Evolutionary conservation across 2,329 filamentous ascomycete species (phyloP).

Genomic region (Diaporthe ampelina): DNA sequence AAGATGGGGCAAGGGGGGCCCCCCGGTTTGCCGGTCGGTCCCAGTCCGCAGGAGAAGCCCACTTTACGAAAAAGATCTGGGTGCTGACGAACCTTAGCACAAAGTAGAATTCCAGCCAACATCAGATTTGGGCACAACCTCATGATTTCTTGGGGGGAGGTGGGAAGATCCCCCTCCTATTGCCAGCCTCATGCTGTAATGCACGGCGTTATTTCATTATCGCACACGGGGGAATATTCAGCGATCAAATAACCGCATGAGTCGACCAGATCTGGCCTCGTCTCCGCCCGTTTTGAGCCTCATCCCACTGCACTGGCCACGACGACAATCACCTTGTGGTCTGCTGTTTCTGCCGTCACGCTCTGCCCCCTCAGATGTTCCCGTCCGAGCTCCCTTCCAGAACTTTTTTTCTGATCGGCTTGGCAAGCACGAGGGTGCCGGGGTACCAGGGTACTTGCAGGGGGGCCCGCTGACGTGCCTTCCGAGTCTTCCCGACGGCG

Average conservation of each 20-base stretch:
- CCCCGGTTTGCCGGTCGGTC: slow-evolving; percentile 6
- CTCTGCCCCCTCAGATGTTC: not conserved
- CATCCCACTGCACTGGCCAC: not conserved
- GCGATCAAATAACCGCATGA: slow-evolving; percentile 33
- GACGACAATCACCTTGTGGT: slow-evolving; percentile 15
- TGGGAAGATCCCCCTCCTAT: slow-evolving; percentile 1
- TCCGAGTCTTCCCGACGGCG: slow-evolving; percentile 35
- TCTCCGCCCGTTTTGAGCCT: not conserved
- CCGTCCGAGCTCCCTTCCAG: slow-evolving; percentile 31
- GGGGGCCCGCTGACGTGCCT: not conserved
- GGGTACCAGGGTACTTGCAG: slow-evolving; percentile 14
- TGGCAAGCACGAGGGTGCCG: slow-evolving; percentile 29
- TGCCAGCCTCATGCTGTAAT: slow-evolving; percentile 1
- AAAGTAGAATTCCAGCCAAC: slow-evolving; percentile 8
- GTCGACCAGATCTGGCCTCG: not conserved
- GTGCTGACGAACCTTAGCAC: slow-evolving; percentile 12
- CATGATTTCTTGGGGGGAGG: slow-evolving; percentile 1
- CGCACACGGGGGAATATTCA: not conserved
- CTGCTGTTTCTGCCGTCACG: slow-evolving; percentile 36
- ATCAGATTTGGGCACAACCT: slow-evolving; percentile 30
- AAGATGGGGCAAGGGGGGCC: not conserved
- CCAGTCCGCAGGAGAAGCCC: slow-evolving; percentile 15
- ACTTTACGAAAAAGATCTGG: slow-evolving; percentile 32
- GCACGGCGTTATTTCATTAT: not conserved
- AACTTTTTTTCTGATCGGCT: slow-evolving; percentile 30